Evolutionary conservation across 164 flowering plant genomes (phyloP).

Genomic region (Vitis rotundifolia): DNA sequence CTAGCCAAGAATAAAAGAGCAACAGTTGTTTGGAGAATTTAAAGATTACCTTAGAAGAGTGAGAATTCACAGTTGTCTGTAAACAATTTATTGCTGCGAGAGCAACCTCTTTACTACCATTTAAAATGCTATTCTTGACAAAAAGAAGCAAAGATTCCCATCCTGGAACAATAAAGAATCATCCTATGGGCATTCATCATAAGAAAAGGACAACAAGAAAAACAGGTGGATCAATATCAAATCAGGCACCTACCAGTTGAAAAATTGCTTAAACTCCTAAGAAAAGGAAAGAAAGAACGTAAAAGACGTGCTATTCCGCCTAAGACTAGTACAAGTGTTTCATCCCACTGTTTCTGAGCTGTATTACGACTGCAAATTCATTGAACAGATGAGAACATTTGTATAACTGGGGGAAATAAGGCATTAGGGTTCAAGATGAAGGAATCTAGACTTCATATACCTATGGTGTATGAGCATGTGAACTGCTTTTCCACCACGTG

Average conservation of each 20-base stretch:
- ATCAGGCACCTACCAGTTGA: slow-evolving; percentile 60
- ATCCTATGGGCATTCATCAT: neutral
- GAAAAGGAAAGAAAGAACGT: slow-evolving; percentile 87
- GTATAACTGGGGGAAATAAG: neutral
- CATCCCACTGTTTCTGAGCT: slow-evolving; percentile 99
- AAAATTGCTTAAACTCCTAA: slow-evolving; percentile 64
- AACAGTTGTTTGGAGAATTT: neutral
- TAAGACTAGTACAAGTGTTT: slow-evolving; percentile 88
- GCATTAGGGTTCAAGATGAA: neutral
- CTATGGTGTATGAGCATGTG: slow-evolving; percentile 99
- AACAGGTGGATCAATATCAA: slow-evolving; percentile 1
- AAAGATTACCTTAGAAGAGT: slow-evolving; percentile 70
- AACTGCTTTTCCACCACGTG: slow-evolving; percentile 92
- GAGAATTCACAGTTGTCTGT: slow-evolving; percentile 82
- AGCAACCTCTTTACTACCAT: slow-evolving; percentile 96
- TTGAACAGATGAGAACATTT: slow-evolving; percentile 4
- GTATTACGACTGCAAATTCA: slow-evolving; percentile 83
- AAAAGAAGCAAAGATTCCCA: slow-evolving; percentile 85
- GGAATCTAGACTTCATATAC: slow-evolving; percentile 29
- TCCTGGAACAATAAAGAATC: slow-evolving; percentile 47
- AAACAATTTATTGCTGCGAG: slow-evolving; percentile 92
- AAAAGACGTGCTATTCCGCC: slow-evolving; percentile 90
- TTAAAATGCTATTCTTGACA: slow-evolving; percentile 70
- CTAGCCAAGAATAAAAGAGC: neutral
- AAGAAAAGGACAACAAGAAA: slow-evolving; percentile 8